Base-by-base conservation (phyloP, 345 rosid genomes). In the Euphorbia pulcherrima region DNA sequence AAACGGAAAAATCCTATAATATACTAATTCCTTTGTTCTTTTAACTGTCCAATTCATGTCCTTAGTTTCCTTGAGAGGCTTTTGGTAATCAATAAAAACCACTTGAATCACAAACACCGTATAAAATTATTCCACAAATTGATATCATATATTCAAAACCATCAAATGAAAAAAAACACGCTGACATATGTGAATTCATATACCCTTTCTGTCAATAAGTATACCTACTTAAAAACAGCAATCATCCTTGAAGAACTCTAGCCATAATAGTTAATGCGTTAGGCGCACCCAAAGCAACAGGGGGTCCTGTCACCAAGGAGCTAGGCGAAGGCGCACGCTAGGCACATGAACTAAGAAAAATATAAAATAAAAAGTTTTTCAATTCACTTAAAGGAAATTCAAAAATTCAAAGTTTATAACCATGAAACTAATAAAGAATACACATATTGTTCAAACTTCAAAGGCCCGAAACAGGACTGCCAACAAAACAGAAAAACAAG, bases 171-270 rank as follows among this genome's bases (percentile, higher is more conserved):
- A 2, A 33, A n/a, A n/a, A n/a, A 23, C 21, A 23, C 39, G 24
- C 51, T 62, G 10, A 23, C 17, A 13, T 4, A 62, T 23, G 26
- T 52, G 41, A 41, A 11, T 21, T 9, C 16, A n/a, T n/a, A 35
- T 35, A 33, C 8, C 46, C 20, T 6, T 60, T 60, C 18, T 60
- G 27, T 35, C 5, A 35, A 60, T 13, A 37, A 26, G 50, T 41
- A 4, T 62, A 21, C 30, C 52, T 23, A 62, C 52, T 40, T 40
- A 23, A 60, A 12, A 35, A 60, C 48, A 56, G 20, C 55, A 57
- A 29, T 57, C 18, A 20, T 60, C 8, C 46, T 20, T 26, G 60
- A 57, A 57, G 61, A 57, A 57, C 20, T 48, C 64, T n/a, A n/a
- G n/a, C n/a, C n/a, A n/a, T n/a, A n/a, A n/a, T n/a, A n/a, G n/a